Evolutionary conservation across 192 early-diverging fungal genomes (phyloP), one percentile per base, ranked within the genome.

Genomic region (Rhizophagus clarus): DNA sequence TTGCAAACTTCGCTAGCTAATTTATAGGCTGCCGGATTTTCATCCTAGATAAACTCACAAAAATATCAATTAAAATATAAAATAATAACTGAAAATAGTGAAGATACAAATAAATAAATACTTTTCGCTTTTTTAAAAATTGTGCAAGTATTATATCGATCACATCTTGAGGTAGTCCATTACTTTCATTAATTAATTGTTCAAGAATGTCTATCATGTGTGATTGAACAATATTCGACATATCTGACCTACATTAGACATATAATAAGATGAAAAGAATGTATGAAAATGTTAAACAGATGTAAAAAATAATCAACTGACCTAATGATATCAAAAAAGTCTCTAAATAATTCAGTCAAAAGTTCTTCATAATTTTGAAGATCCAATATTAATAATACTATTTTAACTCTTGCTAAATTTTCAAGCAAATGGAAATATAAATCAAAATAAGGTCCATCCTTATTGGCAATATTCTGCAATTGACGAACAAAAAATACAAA

Each of bases 371-470:
- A 86, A 67, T 95, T 91, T 42, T 88, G 85, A 26, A 97, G 85
- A 82, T 97, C 94, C 0, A 91, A 90, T 22, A 97, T 90, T 37
- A 98, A 84, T 1, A 94, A 85, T 64, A 97, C 89, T 49, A 91
- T 94, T 81, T 94, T 95, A 49, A 97, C 95, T 7, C 89, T 93
- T 0, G 95, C 90, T 31, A 98, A 87, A 69, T 91, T 95, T 74
- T 96, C 96, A n/a, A 99, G 88, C 29, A 98, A 88, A 74, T 97
- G 95, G 79, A 90, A 95, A 63, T 94, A 90, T 72, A 90, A 84
- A 45, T 88, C 86, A 81, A 91, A 96, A 81, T 95, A 92, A 61
- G 91, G 87, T 40, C 85, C 86, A 11, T 87, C 80, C 5, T 83
- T 80, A 72, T 93, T 88, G 26, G 85, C 79, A 14, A 97, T 79